phyloP scores from a whole-genome alignment of 176 grass and related monocot species.

The Phoenix dactylifera region DNA sequence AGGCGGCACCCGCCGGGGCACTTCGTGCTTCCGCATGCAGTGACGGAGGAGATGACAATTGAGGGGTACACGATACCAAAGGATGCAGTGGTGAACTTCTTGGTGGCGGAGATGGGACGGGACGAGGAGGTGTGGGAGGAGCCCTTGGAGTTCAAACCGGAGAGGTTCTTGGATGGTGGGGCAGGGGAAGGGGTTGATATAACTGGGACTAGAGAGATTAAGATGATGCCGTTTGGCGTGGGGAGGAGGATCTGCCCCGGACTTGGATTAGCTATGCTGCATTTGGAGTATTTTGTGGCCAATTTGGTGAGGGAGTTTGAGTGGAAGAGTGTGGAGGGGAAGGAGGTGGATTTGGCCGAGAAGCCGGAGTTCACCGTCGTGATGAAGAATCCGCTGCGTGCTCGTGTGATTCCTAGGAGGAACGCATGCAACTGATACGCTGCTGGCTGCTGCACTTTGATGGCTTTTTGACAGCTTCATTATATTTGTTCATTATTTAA shows the following conservation, averaged over 20 bases:
- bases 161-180: slow-evolving; percentile 45
- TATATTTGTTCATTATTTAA: no score
- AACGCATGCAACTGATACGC: neutral
- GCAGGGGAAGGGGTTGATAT: slow-evolving; percentile 45
- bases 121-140: slow-evolving; percentile 37
- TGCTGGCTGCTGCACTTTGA: no score
- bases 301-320: slow-evolving; percentile 58
- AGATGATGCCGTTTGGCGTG: slow-evolving; percentile 76
- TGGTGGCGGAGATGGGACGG: slow-evolving; percentile 44
- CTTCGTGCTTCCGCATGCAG: slow-evolving; percentile 45
- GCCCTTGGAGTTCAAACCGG: slow-evolving; percentile 40
- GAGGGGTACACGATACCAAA: slow-evolving; percentile 45
- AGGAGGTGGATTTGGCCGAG: slow-evolving; percentile 61
- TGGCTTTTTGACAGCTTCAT: no score
- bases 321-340: slow-evolving; percentile 38
- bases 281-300: slow-evolving; percentile 59
- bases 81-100: slow-evolving; percentile 48
- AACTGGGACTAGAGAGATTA: slow-evolving; percentile 51
- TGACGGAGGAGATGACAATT: slow-evolving; percentile 30
- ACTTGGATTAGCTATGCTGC: slow-evolving; percentile 41
- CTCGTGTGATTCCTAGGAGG: slow-evolving; percentile 27
- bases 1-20: slow-evolving; percentile 48
- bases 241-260: slow-evolving; percentile 54
- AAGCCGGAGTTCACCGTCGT: slow-evolving; percentile 45
- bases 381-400: slow-evolving; percentile 51